Conservation (phyloP, 768 basidiomycete genomes). For the Strobilomyces dryophilus region DNA sequence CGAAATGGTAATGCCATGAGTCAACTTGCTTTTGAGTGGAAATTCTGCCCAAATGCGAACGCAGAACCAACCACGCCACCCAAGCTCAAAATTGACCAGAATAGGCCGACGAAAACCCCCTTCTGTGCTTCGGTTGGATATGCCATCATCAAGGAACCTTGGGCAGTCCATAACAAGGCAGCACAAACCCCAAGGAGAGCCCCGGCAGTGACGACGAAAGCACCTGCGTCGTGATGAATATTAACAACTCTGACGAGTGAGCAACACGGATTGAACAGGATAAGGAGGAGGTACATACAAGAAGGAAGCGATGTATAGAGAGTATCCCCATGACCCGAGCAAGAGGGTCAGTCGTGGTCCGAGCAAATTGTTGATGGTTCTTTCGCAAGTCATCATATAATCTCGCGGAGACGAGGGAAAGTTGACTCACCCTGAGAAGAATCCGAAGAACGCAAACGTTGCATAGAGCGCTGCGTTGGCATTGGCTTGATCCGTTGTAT, state of each 20-base stretch:
- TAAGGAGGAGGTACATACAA: slow-evolving; percentile 31
- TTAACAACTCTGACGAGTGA: slow-evolving; percentile 37
- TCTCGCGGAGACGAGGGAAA: too few species aligned
- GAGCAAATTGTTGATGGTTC: slow-evolving; percentile 70
- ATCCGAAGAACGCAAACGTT: slow-evolving; percentile 55
- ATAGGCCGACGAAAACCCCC: slow-evolving; percentile 48
- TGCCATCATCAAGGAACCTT: slow-evolving; percentile 52
- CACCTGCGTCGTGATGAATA: slow-evolving; percentile 34
- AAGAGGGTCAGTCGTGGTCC: slow-evolving; percentile 47
- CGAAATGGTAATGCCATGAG: not conserved
- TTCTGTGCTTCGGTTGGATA: slow-evolving; percentile 57
- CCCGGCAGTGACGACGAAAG: slow-evolving; percentile 46
- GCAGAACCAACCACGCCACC: slow-evolving; percentile 76
- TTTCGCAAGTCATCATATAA: slow-evolving; percentile 18
- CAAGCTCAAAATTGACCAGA: slow-evolving; percentile 74
- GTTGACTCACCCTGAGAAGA: slow-evolving; percentile 61
- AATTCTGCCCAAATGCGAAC: slow-evolving; percentile 71
- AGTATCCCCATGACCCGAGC: slow-evolving; percentile 50
- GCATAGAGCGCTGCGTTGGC: slow-evolving; percentile 65
- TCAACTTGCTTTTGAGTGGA: slow-evolving; percentile 50
- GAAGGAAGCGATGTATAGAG: slow-evolving; percentile 44
- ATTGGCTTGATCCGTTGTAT: slow-evolving; percentile 60
- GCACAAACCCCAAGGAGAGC: slow-evolving; percentile 49
- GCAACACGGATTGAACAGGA: not conserved
- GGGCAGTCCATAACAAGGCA: slow-evolving; percentile 51